phyloP scores from a whole-genome alignment of 179 eudicot genomes.

The Amaranthus tricolor region DNA sequence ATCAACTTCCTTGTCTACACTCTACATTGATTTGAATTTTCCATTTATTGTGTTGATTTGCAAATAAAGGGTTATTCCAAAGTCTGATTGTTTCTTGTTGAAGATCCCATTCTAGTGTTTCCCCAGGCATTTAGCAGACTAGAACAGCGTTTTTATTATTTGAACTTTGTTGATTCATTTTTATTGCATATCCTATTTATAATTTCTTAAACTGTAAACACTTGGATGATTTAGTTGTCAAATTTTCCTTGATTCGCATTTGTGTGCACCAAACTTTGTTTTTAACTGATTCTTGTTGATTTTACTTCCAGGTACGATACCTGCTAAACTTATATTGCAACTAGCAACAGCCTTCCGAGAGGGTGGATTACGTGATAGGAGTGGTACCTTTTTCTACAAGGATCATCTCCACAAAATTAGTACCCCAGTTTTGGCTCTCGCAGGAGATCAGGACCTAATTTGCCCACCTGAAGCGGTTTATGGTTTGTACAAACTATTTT shows the following conservation, averaged over 20 bases:
- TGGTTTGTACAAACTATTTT: conserved; percentile 38
- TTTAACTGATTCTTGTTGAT: conserved; percentile 5
- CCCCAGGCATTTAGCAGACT: neutral
- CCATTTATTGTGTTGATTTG: neutral
- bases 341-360: conserved; percentile 75
- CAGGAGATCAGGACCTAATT: conserved; percentile 81
- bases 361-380: conserved; percentile 79
- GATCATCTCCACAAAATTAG: conserved; percentile 69
- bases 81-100: neutral
- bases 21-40: neutral
- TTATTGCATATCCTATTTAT: neutral
- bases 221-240: neutral
- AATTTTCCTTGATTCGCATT: neutral
- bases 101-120: neutral
- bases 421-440: conserved; percentile 81
- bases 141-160: neutral
- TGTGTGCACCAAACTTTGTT: neutral
- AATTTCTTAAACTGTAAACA: neutral
- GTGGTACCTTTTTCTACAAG: conserved; percentile 78
- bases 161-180: neutral
- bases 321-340: conserved; percentile 65
- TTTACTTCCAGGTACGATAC: conserved; percentile 41
- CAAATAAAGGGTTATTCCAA: neutral
- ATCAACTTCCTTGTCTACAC: neutral
- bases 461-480: conserved; percentile 93